Base-by-base conservation (phyloP, 768 basidiomycete species). In the Mycena vulgaris region DNA sequence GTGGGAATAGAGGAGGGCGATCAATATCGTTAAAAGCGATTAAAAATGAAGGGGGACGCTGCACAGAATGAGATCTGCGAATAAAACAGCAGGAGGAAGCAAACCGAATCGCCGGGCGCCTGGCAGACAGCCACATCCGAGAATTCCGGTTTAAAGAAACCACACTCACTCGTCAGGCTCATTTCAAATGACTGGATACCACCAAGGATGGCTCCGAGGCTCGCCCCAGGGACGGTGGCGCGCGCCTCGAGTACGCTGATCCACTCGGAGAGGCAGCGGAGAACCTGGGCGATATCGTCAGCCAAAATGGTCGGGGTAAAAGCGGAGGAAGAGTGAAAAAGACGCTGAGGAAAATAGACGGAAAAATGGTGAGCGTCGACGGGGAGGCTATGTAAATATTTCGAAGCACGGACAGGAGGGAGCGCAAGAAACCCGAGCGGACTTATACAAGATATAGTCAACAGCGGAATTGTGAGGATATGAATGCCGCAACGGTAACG, bases 221-320 rank as follows among this genome's bases (percentile, higher is more conserved):
- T 73, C 49, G 72, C 52, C 3, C 90, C 89, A 30, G 89, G 87
- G 11, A 90, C 88, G 14, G 85, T 87, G 14, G 81, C 83, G 58
- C 90, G 82, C 71, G 86, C 88, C 70, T 92, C 90, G 35, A 91
- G 77, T 13, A 87, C 84, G 73, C 85, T 86, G 47, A 86, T 76
- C 90, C 90, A 92, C 58, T 89, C 85, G 64, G 88, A 89, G 57
- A 92, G 75, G 61, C 84, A 85, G 19, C 87, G 77, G 45, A 91
- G 60, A 31, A 70, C 42, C 69, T 70, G 30, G 23, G 2, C 7
- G 30, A 28, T 3, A 40, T 4, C 1, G 13, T 60, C 3, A 10
- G 10, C n/a, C 13, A n/a, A n/a, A 13, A 8, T 37, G 13, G 27
- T 5, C 28, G n/a, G 4, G 47, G 14, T n/a, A n/a, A 25, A 59